Evolutionary conservation across 2,329 filamentous ascomycete species (phyloP), one percentile per base, ranked within the genome.

Genomic region (Clonostachys byssicola): DNA sequence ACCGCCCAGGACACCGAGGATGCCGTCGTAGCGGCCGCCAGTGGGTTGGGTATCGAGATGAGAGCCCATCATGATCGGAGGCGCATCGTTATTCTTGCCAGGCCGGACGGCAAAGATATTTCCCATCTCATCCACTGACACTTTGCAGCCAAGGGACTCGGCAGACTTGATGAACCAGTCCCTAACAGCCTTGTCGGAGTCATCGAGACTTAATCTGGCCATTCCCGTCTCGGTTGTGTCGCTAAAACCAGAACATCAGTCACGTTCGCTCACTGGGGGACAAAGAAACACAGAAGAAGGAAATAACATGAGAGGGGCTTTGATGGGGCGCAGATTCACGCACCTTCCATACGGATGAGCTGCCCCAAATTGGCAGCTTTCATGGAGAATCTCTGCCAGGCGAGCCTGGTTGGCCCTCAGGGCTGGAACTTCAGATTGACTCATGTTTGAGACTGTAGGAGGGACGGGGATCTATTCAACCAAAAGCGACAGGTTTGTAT

Each of bases 151-250:
- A 1, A 92, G 68, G 1, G 70, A 71, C 57, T 79, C 66, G 2
- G 81, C 82, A 2, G 83, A 85, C 39, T 81, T 66, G 2, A 84
- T 77, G 53, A 94, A 91, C 89, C 89, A 94, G 62, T 88, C 80
- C 41, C 89, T 80, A n/a, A 77, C 88, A 56, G 80, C 67, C 60
- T 85, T 88, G 62, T 94, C 89, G 12, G 82, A 72, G 57, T 92
- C 82, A 4, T 85, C 84, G n/a, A 94, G 73, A 2, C 88, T 74
- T 2, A 92, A 78, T 5, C 89, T 83, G 30, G 81, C 79, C 88
- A 94, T 92, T 51, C 89, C 89, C 4, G 84, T 88, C 50, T 91
- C 81, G 12, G 54, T 65, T n/a, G 56, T 53, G 13, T 34, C 44
- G 30, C 43, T 45, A 4, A 30, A 30, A 9, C 10, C 23, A 30